Evolutionary conservation across 768 basidiomycete species (phyloP).

Genomic region (Termitomyces sp.): DNA sequence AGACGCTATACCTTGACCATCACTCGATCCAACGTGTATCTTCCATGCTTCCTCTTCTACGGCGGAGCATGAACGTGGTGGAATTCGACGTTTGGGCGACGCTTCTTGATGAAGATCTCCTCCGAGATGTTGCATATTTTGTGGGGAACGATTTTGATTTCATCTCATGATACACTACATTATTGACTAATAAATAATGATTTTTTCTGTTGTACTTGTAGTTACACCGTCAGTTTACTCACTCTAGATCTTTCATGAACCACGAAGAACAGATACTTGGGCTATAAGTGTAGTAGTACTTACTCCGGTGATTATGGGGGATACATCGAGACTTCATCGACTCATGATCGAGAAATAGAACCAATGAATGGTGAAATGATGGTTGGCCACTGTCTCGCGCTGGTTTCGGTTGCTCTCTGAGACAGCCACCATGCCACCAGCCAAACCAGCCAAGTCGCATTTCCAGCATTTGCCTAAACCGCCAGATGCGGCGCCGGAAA

Average conservation of each 20-base stretch:
- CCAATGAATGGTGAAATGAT: not conserved
- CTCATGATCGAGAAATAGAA: too few relatives aligned
- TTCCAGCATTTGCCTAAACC: slow-evolving; percentile 2
- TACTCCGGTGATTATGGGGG: too few relatives aligned
- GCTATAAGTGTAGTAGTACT: too few relatives aligned
- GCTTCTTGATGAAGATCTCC: slow-evolving; percentile 7
- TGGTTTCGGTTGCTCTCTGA: slow-evolving; percentile 7
- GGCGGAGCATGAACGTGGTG: slow-evolving; percentile 2
- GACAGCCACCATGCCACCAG: slow-evolving; percentile 8
- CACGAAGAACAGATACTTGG: too few relatives aligned
- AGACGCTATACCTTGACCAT: slow-evolving; percentile 12
- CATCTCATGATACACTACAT: not conserved
- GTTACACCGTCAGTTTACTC: not conserved
- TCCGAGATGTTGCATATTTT: slow-evolving; percentile 10
- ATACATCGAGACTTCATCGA: too few relatives aligned
- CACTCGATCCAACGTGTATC: slow-evolving; percentile 6
- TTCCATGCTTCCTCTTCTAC: slow-evolving; percentile 3
- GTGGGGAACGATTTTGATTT: slow-evolving; percentile 16
- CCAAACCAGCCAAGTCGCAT: slow-evolving; percentile 1
- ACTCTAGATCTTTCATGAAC: not conserved
- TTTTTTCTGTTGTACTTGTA: not conserved
- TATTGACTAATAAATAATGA: too few relatives aligned
- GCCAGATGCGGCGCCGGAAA: slow-evolving; percentile 2
- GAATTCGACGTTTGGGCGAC: slow-evolving; percentile 14
- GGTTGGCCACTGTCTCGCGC: not conserved